These are phyloP conservation scores for Solanum sitiens DNA, from an alignment of 257 asterid species.

Conservation along the genomic window DNA sequence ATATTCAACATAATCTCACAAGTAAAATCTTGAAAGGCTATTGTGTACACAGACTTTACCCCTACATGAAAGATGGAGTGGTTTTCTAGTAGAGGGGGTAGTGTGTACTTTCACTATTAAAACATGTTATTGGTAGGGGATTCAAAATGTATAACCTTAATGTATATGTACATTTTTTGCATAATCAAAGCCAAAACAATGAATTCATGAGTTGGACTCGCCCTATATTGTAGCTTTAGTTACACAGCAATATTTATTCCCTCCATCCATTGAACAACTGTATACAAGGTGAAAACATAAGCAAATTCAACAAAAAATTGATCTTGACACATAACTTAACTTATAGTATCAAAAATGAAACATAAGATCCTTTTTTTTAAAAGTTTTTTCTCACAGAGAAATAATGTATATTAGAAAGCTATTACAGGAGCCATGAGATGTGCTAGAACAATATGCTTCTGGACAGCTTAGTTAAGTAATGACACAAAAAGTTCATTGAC, in stretches of 20 bases:
- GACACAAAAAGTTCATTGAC: background rate
- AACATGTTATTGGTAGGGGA: background rate
- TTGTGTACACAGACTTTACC: background rate
- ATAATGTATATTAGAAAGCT: background rate
- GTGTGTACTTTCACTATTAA: background rate
- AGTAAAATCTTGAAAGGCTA: background rate
- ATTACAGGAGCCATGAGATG: background rate
- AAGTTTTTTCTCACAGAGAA: background rate
- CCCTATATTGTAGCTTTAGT: too few species aligned
- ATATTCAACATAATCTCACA: background rate
- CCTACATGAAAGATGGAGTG: background rate
- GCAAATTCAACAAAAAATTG: background rate
- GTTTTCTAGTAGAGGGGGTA: background rate
- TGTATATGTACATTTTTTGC: too few species aligned
- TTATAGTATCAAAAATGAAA: background rate
- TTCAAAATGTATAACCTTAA: background rate
- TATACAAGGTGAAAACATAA: background rate
- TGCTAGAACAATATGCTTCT: background rate
- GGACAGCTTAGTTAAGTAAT: background rate
- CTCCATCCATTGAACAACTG: too few species aligned
- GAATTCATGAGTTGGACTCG: too few species aligned
- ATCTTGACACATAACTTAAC: background rate
- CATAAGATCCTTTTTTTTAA: background rate
- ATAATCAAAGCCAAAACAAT: too few species aligned
- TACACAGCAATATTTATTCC: too few species aligned